phyloP scores from a whole-genome alignment of 805 yeast genomes.

The Ogataea polymorpha region DNA sequence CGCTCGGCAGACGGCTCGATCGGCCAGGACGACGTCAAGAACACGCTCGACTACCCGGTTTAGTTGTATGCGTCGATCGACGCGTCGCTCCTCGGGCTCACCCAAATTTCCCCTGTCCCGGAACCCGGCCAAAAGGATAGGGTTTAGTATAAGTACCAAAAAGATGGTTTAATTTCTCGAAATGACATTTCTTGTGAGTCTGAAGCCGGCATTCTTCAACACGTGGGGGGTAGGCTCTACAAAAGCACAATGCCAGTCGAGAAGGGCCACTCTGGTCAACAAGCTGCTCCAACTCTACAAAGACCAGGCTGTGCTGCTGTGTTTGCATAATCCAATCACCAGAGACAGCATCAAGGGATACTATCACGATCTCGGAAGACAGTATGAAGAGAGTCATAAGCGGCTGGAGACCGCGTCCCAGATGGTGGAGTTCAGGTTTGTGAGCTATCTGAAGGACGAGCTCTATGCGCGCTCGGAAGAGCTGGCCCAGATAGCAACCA shows the following conservation, averaged over 20 bases:
- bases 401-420: conserved; percentile 3
- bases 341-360: conserved; percentile 9
- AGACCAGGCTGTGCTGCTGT: conserved; percentile 9
- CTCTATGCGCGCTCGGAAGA: conserved; percentile 19
- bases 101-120: conserved; percentile 4
- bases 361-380: conserved; percentile 13
- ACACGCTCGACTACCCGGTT: conserved; percentile 1
- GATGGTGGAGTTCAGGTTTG: conserved; percentile 13
- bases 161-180: background rate
- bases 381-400: conserved; percentile 8
- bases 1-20: background rate
- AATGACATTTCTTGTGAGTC: conserved; percentile 8
- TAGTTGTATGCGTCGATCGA: conserved; percentile 4
- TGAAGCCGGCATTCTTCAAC: conserved; percentile 7
- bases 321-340: conserved; percentile 11
- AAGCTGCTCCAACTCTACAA: conserved; percentile 7
- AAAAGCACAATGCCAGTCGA: background rate
- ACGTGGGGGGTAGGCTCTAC: conserved; percentile 3
- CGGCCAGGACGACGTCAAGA: conserved; percentile 3
- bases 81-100: conserved; percentile 6
- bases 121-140: conserved; percentile 9
- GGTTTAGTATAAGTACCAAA: conserved; percentile 1
- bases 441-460: conserved; percentile 16
- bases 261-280: background rate
- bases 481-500: conserved; percentile 15